Base-by-base conservation (phyloP, 371 early-diverging fungal genomes). In the Apophysomyces sp. region DNA sequence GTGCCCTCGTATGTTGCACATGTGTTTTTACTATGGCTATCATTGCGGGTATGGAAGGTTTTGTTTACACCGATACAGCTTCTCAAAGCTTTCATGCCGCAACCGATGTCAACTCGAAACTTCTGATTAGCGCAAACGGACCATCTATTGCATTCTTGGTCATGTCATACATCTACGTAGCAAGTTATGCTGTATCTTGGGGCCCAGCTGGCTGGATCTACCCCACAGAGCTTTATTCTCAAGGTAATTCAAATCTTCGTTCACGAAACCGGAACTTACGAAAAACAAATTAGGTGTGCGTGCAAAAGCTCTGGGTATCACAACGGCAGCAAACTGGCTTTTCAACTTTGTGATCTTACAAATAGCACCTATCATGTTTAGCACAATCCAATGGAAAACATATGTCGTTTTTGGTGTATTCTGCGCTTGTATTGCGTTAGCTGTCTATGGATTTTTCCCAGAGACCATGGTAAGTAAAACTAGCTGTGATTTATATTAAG, bases 191-290 rank as follows among this genome's bases (percentile, higher is more conserved):
- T 31, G 81, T 85, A 65, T 87, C 94, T 29, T 96, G 95, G 96
- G 96, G 95, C 11, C 94, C 97, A 26, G 82, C 92, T 40, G 94
- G 92, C 24, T 97, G 97, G 97, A 89, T 92, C 56, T 94, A 94
- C 75, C 95, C 94, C 28, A 83, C 94, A 21, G 98, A 97, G 68
- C 89, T 93, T 44, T 92, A 87, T 77, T 89, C 93, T 5, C 84
- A 86, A 65, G 82, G 86, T 66, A 63, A 51, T 40, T 52, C 1
- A 16, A 8, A 21, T 18, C 9, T 9, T 44, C 8, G 2, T 3
- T 41, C 4, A n/a, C 24, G 5, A 9, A 32, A 24, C 24, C 5
- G 36, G 21, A 13, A 13, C 7, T 29, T 34, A 16, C 52, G 6
- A 21, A 21, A 4, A 40, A 57, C 6, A 15, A 57, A 55, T 18